Evolutionary conservation across 2,329 filamentous ascomycete species (phyloP).

Genomic region (Alternaria incomplexa): DNA sequence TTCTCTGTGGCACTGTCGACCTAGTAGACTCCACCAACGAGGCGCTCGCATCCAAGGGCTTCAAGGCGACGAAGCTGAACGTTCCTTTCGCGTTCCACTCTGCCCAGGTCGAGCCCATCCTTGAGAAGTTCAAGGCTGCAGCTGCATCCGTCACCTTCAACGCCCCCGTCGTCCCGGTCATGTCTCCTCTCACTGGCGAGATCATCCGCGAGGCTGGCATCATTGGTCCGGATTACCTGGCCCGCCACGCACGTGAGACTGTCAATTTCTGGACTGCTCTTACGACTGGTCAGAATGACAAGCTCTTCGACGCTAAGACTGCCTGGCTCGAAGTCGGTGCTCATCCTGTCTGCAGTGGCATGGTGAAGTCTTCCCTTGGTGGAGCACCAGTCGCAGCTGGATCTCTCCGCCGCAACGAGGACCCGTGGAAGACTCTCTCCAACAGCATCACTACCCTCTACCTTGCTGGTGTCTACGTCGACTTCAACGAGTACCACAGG

Average conservation of each 20-base stretch:
- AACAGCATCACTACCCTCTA: slow-evolving; percentile 66
- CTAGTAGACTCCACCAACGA: slow-evolving; percentile 63
- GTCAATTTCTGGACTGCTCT: slow-evolving; percentile 73
- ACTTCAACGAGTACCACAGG: slow-evolving; percentile 74
- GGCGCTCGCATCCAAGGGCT: slow-evolving; percentile 58
- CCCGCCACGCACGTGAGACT: slow-evolving; percentile 68
- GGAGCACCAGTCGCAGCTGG: slow-evolving; percentile 61
- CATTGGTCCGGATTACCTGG: slow-evolving; percentile 68
- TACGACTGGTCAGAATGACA: slow-evolving; percentile 63
- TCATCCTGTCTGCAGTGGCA: slow-evolving; percentile 70
- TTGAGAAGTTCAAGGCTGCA: slow-evolving; percentile 64
- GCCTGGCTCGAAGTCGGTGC: slow-evolving; percentile 78
- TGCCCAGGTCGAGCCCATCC: slow-evolving; percentile 67
- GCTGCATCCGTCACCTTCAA: slow-evolving; percentile 63
- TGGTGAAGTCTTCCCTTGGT: slow-evolving; percentile 70
- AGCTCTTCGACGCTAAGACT: slow-evolving; percentile 68
- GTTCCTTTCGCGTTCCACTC: slow-evolving; percentile 73
- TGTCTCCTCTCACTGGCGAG: slow-evolving; percentile 71
- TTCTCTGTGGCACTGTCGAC: slow-evolving; percentile 69
- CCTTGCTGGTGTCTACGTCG: slow-evolving; percentile 65
- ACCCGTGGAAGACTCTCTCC: slow-evolving; percentile 68
- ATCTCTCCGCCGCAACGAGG: slow-evolving; percentile 67
- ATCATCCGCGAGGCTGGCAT: slow-evolving; percentile 64
- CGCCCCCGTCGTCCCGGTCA: slow-evolving; percentile 65
- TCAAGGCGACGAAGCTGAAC: slow-evolving; percentile 68